Evolutionary conservation across 768 basidiomycete genomes (phyloP).

Genomic region (Gautieria morchelliformis): DNA sequence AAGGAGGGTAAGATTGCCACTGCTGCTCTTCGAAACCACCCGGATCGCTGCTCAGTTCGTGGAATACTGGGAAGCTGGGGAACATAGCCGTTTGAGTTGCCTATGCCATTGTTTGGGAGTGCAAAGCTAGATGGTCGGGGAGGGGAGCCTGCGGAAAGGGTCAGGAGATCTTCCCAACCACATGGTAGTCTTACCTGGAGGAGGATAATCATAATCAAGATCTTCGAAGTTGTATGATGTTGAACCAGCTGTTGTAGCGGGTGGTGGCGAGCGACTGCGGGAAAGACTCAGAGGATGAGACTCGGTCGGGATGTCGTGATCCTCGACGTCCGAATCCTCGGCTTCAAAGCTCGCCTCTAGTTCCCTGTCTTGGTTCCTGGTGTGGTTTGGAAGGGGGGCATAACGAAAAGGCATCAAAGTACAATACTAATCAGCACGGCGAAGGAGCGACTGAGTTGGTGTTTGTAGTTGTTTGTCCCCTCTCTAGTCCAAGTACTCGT

Average conservation of each 20-base stretch:
- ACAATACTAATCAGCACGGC: not conserved
- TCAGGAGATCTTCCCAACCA: not conserved
- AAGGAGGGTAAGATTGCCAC: conserved; percentile 53
- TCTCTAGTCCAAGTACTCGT: not conserved
- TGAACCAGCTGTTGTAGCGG: not conserved
- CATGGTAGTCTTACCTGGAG: not conserved
- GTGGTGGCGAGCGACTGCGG: not conserved
- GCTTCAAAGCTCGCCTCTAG: not conserved
- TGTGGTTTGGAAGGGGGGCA: not conserved
- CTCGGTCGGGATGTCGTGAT: not conserved
- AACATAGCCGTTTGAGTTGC: conserved; percentile 63
- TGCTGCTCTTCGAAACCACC: conserved; percentile 47
- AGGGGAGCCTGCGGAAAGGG: conserved; percentile 48
- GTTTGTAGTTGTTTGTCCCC: not conserved
- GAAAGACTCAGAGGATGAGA: not conserved
- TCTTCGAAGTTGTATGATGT: not conserved
- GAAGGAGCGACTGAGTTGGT: not conserved
- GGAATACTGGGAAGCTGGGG: conserved; percentile 37
- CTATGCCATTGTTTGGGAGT: conserved; percentile 49
- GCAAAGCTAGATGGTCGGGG: conserved; percentile 48
- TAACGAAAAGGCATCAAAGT: conserved; percentile 1
- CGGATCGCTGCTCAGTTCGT: conserved; percentile 25
- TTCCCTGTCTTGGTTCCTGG: not conserved
- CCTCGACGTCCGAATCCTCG: not conserved
- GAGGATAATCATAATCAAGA: conserved; percentile 1